Base-by-base conservation (phyloP, 139 green algal genomes). In the Tetraselmis chui region DNA sequence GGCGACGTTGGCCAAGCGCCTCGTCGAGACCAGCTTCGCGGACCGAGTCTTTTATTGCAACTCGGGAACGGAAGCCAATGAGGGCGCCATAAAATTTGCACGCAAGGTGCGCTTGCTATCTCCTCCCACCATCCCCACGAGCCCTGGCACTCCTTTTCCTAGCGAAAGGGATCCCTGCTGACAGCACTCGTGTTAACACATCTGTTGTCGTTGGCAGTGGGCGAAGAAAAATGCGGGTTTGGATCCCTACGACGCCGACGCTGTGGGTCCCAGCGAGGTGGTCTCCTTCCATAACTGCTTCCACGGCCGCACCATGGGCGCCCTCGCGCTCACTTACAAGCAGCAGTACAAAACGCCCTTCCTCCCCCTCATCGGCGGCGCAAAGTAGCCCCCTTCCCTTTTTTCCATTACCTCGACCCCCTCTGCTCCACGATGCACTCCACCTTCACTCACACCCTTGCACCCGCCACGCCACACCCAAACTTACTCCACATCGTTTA, bases 81-180 rank as follows among this genome's bases (percentile, higher is more conserved):
- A 99, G 87, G 97, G 89, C 1, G 97, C 95, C 30, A 98, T 99
- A 88, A 99, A 99, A 86, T 99, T 99, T 89, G 92, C 95, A 0
- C 91, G 97, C 85, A 99, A 99, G 89, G 45, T 67, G 45, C n/a
- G n/a, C n/a, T n/a, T n/a, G n/a, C n/a, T n/a, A n/a, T n/a, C n/a
- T n/a, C n/a, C n/a, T n/a, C n/a, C n/a, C n/a, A n/a, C n/a, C n/a
- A n/a, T n/a, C n/a, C n/a, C n/a, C n/a, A n/a, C n/a, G n/a, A n/a
- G n/a, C n/a, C n/a, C n/a, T n/a, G n/a, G n/a, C n/a, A n/a, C n/a
- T n/a, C n/a, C n/a, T n/a, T n/a, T n/a, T n/a, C n/a, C n/a, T n/a
- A n/a, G n/a, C n/a, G n/a, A n/a, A n/a, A n/a, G n/a, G n/a, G n/a
- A n/a, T n/a, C n/a, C n/a, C n/a, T n/a, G n/a, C n/a, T n/a, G n/a